These are phyloP conservation scores for Elongisporangium senticosum DNA, from an alignment of 352 stramenopile species.

Conservation along the genomic window DNA sequence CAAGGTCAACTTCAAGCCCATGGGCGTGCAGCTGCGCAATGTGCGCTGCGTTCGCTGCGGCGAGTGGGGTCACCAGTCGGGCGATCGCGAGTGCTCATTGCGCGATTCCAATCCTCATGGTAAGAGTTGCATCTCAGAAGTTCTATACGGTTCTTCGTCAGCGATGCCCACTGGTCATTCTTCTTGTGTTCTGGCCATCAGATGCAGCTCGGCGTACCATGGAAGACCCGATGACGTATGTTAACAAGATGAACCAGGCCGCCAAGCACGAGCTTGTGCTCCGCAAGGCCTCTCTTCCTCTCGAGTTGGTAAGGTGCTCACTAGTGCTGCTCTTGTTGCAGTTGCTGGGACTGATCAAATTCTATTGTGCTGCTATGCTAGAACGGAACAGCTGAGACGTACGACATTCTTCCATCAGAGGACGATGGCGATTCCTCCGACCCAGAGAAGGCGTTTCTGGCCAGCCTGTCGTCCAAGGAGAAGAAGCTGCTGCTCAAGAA, in stretches of 20 bases:
- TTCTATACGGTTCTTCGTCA: neutral
- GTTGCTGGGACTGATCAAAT: neutral
- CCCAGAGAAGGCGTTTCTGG: conserved; percentile 41
- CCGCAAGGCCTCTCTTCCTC: conserved; percentile 38
- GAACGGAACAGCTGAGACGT: conserved; percentile 23
- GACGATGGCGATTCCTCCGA: conserved; percentile 27
- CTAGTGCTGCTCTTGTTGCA: neutral
- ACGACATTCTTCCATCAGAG: conserved; percentile 69
- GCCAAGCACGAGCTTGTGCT: conserved; percentile 64
- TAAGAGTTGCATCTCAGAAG: conserved; percentile 8
- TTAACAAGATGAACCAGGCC: conserved; percentile 43
- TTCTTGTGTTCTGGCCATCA: conserved; percentile 11
- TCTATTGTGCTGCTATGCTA: conserved; percentile 1
- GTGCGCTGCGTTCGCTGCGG: conserved; percentile 77
- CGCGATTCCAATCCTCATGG: conserved; percentile 70
- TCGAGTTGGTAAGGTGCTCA: conserved; percentile 47
- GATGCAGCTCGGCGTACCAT: conserved; percentile 61
- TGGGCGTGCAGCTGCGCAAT: conserved; percentile 81
- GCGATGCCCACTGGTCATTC: neutral
- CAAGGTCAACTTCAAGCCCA: conserved; percentile 84
- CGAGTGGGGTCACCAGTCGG: conserved; percentile 80
- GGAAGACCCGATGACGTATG: conserved; percentile 70
- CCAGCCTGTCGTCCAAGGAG: conserved; percentile 57
- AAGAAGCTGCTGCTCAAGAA: conserved; percentile 63
- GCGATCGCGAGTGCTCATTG: conserved; percentile 76